Conservation (phyloP, 805 yeast genomes). For the Suhomyces prunicola region DNA sequence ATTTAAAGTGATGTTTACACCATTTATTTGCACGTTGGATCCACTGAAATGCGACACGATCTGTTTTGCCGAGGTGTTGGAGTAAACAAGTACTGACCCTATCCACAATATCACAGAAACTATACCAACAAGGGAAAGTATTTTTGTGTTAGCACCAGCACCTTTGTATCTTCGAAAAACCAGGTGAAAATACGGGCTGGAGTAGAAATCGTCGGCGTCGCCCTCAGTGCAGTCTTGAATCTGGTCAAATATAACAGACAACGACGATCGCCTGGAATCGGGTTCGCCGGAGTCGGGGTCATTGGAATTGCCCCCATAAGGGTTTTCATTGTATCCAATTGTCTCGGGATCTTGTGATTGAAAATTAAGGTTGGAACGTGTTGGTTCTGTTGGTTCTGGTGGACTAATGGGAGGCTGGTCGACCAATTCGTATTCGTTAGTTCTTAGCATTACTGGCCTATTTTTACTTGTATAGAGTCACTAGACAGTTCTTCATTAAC, state of each 20-base stretch:
- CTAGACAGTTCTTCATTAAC: neutral
- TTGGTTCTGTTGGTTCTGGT: neutral
- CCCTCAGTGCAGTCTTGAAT: constrained; percentile 18
- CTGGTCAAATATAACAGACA: constrained; percentile 29
- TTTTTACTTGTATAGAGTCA: neutral
- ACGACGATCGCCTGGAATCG: constrained; percentile 10
- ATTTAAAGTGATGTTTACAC: constrained; percentile 31
- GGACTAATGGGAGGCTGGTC: constrained; percentile 9
- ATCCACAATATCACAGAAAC: constrained; percentile 23
- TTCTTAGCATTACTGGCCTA: neutral
- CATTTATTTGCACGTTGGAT: constrained; percentile 21
- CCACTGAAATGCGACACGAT: constrained; percentile 19
- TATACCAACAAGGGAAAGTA: constrained; percentile 1
- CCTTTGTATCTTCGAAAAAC: constrained; percentile 16
- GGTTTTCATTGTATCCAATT: neutral
- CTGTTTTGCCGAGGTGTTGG: constrained; percentile 18
- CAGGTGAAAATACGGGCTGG: constrained; percentile 21
- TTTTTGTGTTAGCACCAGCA: constrained; percentile 6
- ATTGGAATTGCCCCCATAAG: neutral
- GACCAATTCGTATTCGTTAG: constrained; percentile 19
- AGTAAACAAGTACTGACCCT: constrained; percentile 23
- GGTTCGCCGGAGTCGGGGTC: neutral
- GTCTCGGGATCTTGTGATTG: neutral
- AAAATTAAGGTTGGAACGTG: neutral
- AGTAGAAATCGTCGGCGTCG: constrained; percentile 19